phyloP scores from a whole-genome alignment of 176 grass and related monocot species.

The Oryza coarctata region DNA sequence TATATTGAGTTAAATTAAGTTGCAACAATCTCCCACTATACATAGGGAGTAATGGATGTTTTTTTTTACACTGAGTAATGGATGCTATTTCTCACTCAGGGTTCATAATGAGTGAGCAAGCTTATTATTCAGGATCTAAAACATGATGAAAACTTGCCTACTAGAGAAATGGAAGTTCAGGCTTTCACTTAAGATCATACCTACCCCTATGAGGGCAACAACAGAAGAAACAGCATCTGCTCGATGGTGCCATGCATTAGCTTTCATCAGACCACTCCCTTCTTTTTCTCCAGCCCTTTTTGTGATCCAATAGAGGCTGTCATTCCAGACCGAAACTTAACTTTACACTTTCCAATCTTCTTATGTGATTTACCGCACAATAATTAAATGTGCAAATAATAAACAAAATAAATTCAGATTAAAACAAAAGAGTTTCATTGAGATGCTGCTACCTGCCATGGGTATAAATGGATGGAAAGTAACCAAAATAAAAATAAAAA shows the following conservation, averaged over 20 bases:
- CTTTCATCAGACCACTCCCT: constrained; percentile 94
- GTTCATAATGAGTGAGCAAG: neutral
- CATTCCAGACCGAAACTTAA: constrained; percentile 26
- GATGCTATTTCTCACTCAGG: neutral
- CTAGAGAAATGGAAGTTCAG: constrained; percentile 27
- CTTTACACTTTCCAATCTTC: neutral
- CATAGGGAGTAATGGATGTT: too few species aligned
- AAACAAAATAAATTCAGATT: constrained; percentile 15
- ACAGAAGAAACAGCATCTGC: constrained; percentile 91
- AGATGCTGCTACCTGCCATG: neutral
- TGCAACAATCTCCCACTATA: too few species aligned
- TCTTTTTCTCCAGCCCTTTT: constrained; percentile 89
- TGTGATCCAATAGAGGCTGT: constrained; percentile 86
- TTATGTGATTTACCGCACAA: constrained; percentile 3
- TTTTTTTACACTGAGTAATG: too few species aligned
- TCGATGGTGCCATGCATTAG: constrained; percentile 97
- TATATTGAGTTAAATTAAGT: too few species aligned
- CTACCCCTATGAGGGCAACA: constrained; percentile 87
- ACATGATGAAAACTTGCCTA: neutral
- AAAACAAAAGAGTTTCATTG: constrained; percentile 19
- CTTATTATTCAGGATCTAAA: constrained; percentile 8
- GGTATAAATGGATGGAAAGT: neutral
- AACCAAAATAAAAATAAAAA: too few species aligned
- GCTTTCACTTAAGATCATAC: constrained; percentile 50
- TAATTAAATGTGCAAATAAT: constrained; percentile 19